Conservation (phyloP, 2,329 filamentous ascomycete species). For the Aspergillus felis region DNA sequence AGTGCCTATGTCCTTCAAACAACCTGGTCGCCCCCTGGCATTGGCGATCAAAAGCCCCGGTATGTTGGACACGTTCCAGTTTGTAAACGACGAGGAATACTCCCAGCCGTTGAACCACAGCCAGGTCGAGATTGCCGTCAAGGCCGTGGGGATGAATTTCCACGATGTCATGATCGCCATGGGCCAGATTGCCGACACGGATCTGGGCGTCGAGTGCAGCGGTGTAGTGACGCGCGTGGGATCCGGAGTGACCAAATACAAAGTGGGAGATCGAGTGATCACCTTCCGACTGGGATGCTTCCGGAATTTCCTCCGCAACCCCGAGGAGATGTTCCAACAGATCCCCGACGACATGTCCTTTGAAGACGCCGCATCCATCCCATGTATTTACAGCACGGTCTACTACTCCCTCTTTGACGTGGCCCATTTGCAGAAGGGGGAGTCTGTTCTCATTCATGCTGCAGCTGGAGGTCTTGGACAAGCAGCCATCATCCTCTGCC, state of each 20-base stretch:
- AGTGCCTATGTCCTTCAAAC: background rate
- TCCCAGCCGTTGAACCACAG: background rate
- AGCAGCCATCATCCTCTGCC: conserved; percentile 22
- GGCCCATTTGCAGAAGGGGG: background rate
- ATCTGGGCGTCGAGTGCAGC: background rate
- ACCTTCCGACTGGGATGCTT: background rate
- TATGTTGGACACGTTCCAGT: background rate
- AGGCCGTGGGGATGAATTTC: background rate
- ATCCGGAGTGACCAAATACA: background rate
- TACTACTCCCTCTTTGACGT: background rate
- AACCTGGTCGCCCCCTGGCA: background rate
- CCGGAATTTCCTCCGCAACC: background rate
- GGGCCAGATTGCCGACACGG: background rate
- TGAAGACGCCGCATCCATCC: background rate
- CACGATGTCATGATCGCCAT: background rate
- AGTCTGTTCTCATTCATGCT: conserved; percentile 23
- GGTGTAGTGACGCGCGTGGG: background rate
- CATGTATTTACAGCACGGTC: background rate
- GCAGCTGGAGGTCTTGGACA: conserved; percentile 24
- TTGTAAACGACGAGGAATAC: background rate
- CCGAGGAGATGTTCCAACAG: background rate
- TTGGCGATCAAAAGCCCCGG: background rate
- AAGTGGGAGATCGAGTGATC: background rate
- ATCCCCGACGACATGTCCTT: background rate
- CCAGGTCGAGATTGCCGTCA: background rate